Base-by-base conservation (phyloP, 106 monocot genomes). In the Amphibolis antarctica region DNA sequence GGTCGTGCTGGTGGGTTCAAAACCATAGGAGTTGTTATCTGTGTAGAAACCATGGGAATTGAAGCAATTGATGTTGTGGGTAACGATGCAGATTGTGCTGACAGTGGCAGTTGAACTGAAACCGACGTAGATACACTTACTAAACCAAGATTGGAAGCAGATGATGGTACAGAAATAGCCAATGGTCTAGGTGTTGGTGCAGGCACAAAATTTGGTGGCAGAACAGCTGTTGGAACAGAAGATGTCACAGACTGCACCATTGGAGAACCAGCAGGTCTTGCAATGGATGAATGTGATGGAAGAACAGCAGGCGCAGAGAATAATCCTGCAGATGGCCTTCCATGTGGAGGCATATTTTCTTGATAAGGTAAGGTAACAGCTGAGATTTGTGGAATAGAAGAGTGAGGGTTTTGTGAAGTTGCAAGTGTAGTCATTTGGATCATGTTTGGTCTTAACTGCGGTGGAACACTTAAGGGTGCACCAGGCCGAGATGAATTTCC, bases 321-420 rank as follows among this genome's bases (percentile, higher is more conserved):
- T 65, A 72, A 80, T 68, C 61, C 62, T 12, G 49, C 21, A 20
- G 36, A 7, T 4, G 36, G 36, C 36, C 36, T 36, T 7, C 36
- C 36, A 36, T 36, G 62, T 25, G 62, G 12, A 55, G 75, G 67
- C 10, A 66, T 63, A 56, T 70, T 86, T 30, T 43, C 62, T 64
- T 62, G 78, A 22, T 61, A 29, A 57, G 63, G 63, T 29, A 42
- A 10, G 22, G 71, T 42, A 55, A 49, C 23, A 69, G 49, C 47
- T 18, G 62, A 7, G 15, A 20, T 25, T 48, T 31, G 65, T 25
- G 45, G 51, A 70, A 55, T 30, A 57, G 30, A 29, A 7, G 15
- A 55, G 0, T 27, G 48, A 29, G 76, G 66, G 20, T 47, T 70
- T 21, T 65, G 60, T 0, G 60, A 29, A 29, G 50, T n/a, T 15